Conservation (phyloP, 768 basidiomycete genomes). For the Amanita thiersii region DNA sequence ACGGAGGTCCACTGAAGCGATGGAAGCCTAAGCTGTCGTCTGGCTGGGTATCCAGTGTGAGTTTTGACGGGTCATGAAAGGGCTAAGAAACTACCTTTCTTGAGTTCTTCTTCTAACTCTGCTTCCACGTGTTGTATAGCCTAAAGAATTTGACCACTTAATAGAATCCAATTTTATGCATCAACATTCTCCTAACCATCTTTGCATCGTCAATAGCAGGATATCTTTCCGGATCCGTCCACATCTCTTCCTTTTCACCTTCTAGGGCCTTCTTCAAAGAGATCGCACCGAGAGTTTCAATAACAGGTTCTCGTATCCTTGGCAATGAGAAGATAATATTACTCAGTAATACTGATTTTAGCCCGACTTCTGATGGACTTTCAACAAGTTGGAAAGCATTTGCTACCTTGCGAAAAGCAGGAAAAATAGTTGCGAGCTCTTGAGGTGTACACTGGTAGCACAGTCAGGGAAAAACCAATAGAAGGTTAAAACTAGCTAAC, state of each 20-base stretch:
- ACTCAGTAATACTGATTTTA: constrained; percentile 62
- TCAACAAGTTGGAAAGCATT: constrained; percentile 47
- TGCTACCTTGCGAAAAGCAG: constrained; percentile 67
- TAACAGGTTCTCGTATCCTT: constrained; percentile 45
- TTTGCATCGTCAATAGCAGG: constrained; percentile 48
- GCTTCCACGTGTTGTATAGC: constrained; percentile 57
- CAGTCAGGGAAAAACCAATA: not conserved
- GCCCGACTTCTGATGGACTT: constrained; percentile 38
- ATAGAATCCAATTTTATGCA: not conserved
- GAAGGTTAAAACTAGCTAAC: constrained; percentile 31
- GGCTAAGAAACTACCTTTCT: constrained; percentile 36
- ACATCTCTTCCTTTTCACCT: constrained; percentile 64
- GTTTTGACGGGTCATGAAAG: not conserved
- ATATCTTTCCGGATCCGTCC: constrained; percentile 43
- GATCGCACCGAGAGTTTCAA: constrained; percentile 46
- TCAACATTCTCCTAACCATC: constrained; percentile 53
- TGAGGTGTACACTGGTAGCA: constrained; percentile 62
- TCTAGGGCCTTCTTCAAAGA: constrained; percentile 54
- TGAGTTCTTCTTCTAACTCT: constrained; percentile 70
- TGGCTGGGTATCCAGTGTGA: constrained; percentile 33
- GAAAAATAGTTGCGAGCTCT: constrained; percentile 70
- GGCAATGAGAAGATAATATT: constrained; percentile 66
- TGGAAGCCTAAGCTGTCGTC: constrained; percentile 66
- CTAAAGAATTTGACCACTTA: constrained; percentile 27
- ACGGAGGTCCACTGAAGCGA: constrained; percentile 63